These are phyloP conservation scores for Mycosphaerelloides madeirae DNA, from an alignment of 2,329 filamentous ascomycete species.

Conservation along the genomic window DNA sequence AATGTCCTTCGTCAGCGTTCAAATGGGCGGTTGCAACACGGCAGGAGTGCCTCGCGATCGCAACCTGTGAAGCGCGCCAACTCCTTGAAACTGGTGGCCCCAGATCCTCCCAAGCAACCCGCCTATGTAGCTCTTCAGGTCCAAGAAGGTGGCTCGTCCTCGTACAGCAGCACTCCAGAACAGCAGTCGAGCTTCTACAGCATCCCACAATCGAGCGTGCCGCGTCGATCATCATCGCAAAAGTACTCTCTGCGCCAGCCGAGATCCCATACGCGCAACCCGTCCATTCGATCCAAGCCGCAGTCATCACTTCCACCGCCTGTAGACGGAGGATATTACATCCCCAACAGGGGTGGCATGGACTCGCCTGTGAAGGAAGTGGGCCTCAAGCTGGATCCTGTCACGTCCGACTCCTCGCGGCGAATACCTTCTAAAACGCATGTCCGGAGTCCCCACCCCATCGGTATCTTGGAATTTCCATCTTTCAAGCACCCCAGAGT, in stretches of 20 bases:
- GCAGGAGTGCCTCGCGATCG: conserved; percentile 24
- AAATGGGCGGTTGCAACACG: conserved; percentile 7
- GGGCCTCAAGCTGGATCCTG: conserved; percentile 38
- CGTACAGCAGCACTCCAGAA: conserved; percentile 35
- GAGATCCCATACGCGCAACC: conserved; percentile 11
- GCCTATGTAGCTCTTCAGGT: not conserved
- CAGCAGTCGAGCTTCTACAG: conserved; percentile 42
- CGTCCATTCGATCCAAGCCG: conserved; percentile 16
- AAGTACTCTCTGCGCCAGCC: conserved; percentile 4
- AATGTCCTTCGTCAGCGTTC: conserved; percentile 9
- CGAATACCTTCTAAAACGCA: conserved; percentile 47
- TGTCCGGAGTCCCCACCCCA: conserved; percentile 42
- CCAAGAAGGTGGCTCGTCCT: conserved; percentile 23
- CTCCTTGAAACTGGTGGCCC: conserved; percentile 17
- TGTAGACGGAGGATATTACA: conserved; percentile 28
- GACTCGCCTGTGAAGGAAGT: conserved; percentile 47
- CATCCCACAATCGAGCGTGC: conserved; percentile 42
- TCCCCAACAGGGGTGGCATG: conserved; percentile 44
- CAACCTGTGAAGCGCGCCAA: conserved; percentile 19
- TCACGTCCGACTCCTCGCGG: conserved; percentile 40
- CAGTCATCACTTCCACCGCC: conserved; percentile 4
- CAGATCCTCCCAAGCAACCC: conserved; percentile 1
- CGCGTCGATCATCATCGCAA: conserved; percentile 44
- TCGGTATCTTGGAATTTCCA: conserved; percentile 48
- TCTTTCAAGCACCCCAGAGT: conserved; percentile 47